Evolutionary conservation across 805 yeast species (phyloP).

Genomic region (Candida glaebosa): DNA sequence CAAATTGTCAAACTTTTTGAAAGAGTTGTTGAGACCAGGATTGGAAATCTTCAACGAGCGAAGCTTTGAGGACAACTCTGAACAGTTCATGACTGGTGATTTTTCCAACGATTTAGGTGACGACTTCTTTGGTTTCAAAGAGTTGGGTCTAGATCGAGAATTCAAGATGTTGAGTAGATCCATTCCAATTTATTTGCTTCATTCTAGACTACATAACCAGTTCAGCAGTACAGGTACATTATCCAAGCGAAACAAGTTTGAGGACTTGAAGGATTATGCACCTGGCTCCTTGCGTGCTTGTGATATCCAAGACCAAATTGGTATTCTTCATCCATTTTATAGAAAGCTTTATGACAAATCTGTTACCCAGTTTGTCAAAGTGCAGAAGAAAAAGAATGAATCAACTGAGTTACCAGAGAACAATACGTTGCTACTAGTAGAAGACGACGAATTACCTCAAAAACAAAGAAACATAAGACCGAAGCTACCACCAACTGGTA

Average conservation of each 20-base stretch:
- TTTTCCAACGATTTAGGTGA: slow-evolving; percentile 92
- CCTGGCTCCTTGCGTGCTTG: slow-evolving; percentile 51
- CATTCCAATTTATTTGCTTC: slow-evolving; percentile 85
- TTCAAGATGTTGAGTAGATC: slow-evolving; percentile 79
- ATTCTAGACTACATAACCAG: slow-evolving; percentile 67
- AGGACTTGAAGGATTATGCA: slow-evolving; percentile 58
- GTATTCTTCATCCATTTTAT: slow-evolving; percentile 55
- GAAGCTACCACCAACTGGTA: slow-evolving; percentile 88
- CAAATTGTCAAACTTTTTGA: slow-evolving; percentile 68
- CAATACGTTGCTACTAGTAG: slow-evolving; percentile 43
- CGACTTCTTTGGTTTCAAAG: slow-evolving; percentile 96
- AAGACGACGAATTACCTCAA: slow-evolving; percentile 82
- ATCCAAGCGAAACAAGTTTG: slow-evolving; percentile 53
- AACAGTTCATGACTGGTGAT: slow-evolving; percentile 92
- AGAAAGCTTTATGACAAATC: slow-evolving; percentile 38
- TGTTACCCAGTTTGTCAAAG: slow-evolving; percentile 38
- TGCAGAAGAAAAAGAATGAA: slow-evolving; percentile 39
- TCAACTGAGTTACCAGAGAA: slow-evolving; percentile 39
- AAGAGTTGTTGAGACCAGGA: slow-evolving; percentile 79
- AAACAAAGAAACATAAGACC: slow-evolving; percentile 73
- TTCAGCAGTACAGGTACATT: slow-evolving; percentile 41
- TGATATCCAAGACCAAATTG: slow-evolving; percentile 53
- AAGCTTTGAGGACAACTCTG: slow-evolving; percentile 84
- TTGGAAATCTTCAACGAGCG: slow-evolving; percentile 70
- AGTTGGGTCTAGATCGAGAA: slow-evolving; percentile 89